phyloP scores from a whole-genome alignment of 2,329 filamentous ascomycete species.

The Fusarium sp. region DNA sequence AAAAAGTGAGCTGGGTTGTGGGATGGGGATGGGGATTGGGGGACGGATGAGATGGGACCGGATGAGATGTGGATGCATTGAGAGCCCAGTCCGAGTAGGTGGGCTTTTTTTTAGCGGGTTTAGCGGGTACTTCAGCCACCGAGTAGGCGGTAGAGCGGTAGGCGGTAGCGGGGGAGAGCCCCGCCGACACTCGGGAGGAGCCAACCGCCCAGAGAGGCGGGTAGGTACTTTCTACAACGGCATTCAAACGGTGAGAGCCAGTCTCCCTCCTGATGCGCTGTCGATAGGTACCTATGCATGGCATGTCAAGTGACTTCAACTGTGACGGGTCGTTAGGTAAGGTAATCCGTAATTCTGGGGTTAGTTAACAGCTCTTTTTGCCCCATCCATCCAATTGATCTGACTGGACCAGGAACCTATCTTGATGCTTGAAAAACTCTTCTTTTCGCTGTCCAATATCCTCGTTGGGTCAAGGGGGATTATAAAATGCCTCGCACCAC shows the following conservation, averaged over 20 bases:
- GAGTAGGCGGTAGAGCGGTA: slow-evolving; percentile 2
- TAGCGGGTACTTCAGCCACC: slow-evolving; percentile 37
- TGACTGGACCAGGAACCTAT: slow-evolving; percentile 10
- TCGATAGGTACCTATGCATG: too few species aligned
- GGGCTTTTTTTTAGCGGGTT: slow-evolving; percentile 22
- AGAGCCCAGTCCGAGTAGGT: not conserved
- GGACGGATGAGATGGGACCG: too few species aligned
- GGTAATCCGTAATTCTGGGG: slow-evolving; percentile 18
- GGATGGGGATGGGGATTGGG: not conserved
- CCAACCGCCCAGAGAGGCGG: slow-evolving; percentile 9
- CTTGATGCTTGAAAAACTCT: slow-evolving; percentile 14
- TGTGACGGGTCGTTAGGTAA: slow-evolving; percentile 7
- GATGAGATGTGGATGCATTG: not conserved
- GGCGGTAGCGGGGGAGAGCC: not conserved
- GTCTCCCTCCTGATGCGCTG: too few species aligned
- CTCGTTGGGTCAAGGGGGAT: slow-evolving; percentile 12
- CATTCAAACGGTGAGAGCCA: slow-evolving; percentile 29
- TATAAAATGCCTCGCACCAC: slow-evolving; percentile 24
- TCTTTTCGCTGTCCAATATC: not conserved
- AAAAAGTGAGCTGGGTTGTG: slow-evolving; percentile 16
- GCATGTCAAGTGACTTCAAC: too few species aligned
- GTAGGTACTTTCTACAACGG: slow-evolving; percentile 23
- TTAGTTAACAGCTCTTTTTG: slow-evolving; percentile 6
- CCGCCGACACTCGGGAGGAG: slow-evolving; percentile 23
- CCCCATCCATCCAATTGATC: not conserved